phyloP scores from a whole-genome alignment of 345 rosid genomes.

The Eucalyptus regnans region DNA sequence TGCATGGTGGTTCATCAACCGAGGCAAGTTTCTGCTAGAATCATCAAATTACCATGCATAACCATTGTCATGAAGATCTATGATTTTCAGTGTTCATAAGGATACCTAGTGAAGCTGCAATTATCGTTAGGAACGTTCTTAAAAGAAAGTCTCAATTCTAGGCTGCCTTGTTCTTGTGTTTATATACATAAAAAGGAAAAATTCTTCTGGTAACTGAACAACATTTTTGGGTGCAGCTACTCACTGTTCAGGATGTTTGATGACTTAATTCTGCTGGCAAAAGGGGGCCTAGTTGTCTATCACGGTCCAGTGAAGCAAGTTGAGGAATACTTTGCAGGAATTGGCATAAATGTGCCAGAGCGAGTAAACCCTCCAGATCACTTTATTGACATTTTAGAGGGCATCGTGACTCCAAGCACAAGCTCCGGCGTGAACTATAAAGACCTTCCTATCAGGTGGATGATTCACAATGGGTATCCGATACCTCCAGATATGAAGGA shows the following conservation, averaged over 20 bases:
- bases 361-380: slow-evolving; percentile 95
- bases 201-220: not conserved
- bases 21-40: slow-evolving; percentile 24
- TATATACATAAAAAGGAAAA: not conserved
- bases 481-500: slow-evolving; percentile 63
- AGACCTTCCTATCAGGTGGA: slow-evolving; percentile 90
- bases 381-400: slow-evolving; percentile 83
- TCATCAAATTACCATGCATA: not conserved
- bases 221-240: slow-evolving; percentile 53
- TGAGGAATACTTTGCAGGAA: slow-evolving; percentile 74
- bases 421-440: slow-evolving; percentile 33
- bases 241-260: slow-evolving; percentile 74
- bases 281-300: slow-evolving; percentile 83
- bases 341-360: slow-evolving; percentile 75
- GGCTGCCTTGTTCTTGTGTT: not conserved
- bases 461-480: slow-evolving; percentile 71
- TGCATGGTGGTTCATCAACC: slow-evolving; percentile 99
- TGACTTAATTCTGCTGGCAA: slow-evolving; percentile 81
- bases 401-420: slow-evolving; percentile 37
- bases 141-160: not conserved
- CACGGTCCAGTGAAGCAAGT: slow-evolving; percentile 66
- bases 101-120: not conserved
- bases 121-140: not conserved
- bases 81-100: not conserved
- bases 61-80: not conserved